Base-by-base conservation (phyloP, 2,329 filamentous ascomycete species). In the Trichophyton benhamiae region DNA sequence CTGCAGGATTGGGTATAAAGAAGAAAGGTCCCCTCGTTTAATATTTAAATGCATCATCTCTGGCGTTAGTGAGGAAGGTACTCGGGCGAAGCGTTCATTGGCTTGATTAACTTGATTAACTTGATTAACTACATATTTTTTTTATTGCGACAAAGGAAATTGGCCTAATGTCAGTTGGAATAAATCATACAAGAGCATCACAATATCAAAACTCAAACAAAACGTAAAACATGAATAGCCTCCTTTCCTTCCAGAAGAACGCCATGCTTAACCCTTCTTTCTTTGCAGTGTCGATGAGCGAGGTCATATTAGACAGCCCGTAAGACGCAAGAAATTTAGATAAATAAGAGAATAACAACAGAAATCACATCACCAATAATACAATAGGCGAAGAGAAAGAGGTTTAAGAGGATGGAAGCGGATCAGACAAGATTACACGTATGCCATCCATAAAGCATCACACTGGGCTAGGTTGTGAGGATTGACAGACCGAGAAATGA, bases 391-490 rank as follows among this genome's bases (percentile, higher is more conserved):
- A 20, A 25, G 60, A 59, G 61, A 8, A 64, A 70, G 66, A 97
- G 8, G 33, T 38, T 20, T 9, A 2, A 48, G 9, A 48, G 20
- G 11, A 11, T 17, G 44, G 11, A 48, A 53, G 49, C 27, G 3
- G 13, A 15, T 33, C 9, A 33, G 3, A 53, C 13, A 5, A 7
- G 11, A 17, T 53, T 25, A 59, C 71, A 97, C 78, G 78, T 95
- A 99, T 25, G 90, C 87, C 92, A 97, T 97, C 91, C 94, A 99
- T 68, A 99, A 77, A 62, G 91, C 86, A 79, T 99, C 94, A 70
- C 88, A 91, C 74, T 89, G 83, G 52, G 88, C 87, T 75, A 99
- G 74, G 72, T 94, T 91, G 77, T 89, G 85, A 1, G 94, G 94
- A 75, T 96, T 95, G 15, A 95, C 91, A 1, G 92, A 91, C 77